phyloP scores from a whole-genome alignment of 495 filamentous ascomycete genomes.

The Lasiosphaeria hispida region DNA sequence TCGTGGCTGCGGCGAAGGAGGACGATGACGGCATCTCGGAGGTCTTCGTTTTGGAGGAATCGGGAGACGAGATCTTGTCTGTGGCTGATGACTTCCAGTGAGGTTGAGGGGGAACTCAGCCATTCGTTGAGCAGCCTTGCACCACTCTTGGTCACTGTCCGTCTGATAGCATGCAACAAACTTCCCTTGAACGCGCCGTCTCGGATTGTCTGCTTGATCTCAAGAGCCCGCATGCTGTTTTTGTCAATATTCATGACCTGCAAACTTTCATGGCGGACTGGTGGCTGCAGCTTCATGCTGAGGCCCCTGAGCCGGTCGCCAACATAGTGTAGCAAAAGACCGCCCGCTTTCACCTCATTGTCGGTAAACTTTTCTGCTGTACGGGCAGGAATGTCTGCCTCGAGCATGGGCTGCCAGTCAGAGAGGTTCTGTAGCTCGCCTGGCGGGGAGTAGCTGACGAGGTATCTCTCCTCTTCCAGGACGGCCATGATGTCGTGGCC shows the following conservation, averaged over 20 bases:
- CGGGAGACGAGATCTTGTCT: conserved; percentile 78
- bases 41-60: conserved; percentile 59
- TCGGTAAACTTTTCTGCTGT: conserved; percentile 40
- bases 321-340: conserved; percentile 78
- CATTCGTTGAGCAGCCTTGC: conserved; percentile 76
- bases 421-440: conserved; percentile 52
- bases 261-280: conserved; percentile 63
- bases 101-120: conserved; percentile 86
- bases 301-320: conserved; percentile 69
- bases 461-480: conserved; percentile 55
- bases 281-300: conserved; percentile 83
- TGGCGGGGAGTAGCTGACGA: conserved; percentile 53
- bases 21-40: conserved; percentile 63
- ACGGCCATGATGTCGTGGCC: conserved; percentile 44
- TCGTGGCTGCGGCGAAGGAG: conserved; percentile 79
- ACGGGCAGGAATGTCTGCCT: conserved; percentile 56
- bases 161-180: conserved; percentile 80
- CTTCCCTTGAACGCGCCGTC: conserved; percentile 77
- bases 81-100: conserved; percentile 70
- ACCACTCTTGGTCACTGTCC: conserved; percentile 88
- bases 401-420: conserved; percentile 74
- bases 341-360: conserved; percentile 65
- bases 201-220: conserved; percentile 79
- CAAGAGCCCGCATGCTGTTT: conserved; percentile 82
- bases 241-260: conserved; percentile 89